A percentile compares a stretch with the other conserved stretches of the same genome.
phyloP scores from a whole-genome alignment of 2,329 filamentous ascomycete species.

The Paecilomyces formosus region DNA sequence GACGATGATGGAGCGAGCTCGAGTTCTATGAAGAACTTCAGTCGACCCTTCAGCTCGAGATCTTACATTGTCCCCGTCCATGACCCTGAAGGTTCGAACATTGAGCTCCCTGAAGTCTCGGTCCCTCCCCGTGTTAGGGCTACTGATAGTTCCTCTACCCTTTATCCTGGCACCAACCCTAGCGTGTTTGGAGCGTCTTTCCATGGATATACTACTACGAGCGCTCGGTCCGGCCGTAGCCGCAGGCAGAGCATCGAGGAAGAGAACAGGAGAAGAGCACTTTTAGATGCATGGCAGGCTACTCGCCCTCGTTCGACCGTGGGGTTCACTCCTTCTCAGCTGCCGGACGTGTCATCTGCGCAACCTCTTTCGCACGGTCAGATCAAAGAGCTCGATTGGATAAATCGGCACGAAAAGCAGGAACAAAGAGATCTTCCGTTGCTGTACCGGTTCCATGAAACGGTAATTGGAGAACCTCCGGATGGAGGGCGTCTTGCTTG shows the following conservation, averaged over 20 bases:
- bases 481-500: slow-evolving; percentile 25
- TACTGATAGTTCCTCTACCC: background rate
- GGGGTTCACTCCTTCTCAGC: slow-evolving; percentile 5
- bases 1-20: background rate
- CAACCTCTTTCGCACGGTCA: slow-evolving; percentile 6
- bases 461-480: slow-evolving; percentile 12
- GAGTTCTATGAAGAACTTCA: slow-evolving; percentile 1
- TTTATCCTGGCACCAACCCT: background rate
- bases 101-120: background rate
- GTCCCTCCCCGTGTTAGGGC: background rate
- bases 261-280: background rate
- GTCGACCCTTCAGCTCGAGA: slow-evolving; percentile 1
- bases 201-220: background rate
- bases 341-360: slow-evolving; percentile 2
- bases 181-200: background rate
- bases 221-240: background rate
- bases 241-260: background rate
- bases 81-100: background rate
- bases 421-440: background rate
- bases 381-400: slow-evolving; percentile 5
- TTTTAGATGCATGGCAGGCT: background rate
- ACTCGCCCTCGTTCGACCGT: background rate
- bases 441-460: background rate
- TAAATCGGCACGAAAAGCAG: background rate
- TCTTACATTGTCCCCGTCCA: background rate